phyloP scores from a whole-genome alignment of 2,329 filamentous ascomycete genomes.

The Pseudohalonectria lignicola region DNA sequence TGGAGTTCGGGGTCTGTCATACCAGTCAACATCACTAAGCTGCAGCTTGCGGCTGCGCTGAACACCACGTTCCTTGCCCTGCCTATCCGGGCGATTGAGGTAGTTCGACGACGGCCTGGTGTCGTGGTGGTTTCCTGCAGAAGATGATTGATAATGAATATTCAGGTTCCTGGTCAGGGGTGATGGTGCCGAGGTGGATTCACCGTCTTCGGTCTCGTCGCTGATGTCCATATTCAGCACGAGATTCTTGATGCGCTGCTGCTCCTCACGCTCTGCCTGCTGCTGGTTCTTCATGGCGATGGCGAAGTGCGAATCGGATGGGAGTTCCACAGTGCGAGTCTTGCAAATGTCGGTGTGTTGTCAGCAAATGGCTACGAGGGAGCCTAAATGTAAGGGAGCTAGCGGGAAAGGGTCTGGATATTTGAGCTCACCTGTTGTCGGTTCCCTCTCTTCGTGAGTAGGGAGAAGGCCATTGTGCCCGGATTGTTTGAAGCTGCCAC shows the following conservation, averaged over 20 bases:
- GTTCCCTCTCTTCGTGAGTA: conserved; percentile 93
- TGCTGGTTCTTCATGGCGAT: conserved; percentile 94
- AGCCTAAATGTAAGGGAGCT: too few relatives aligned
- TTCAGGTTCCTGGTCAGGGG: conserved; percentile 33
- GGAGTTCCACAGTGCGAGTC: conserved; percentile 85
- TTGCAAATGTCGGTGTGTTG: conserved; percentile 22
- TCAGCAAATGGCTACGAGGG: background rate
- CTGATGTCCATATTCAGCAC: conserved; percentile 94
- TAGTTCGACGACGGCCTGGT: conserved; percentile 32
- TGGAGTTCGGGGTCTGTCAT: conserved; percentile 21
- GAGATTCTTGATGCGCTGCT: conserved; percentile 95
- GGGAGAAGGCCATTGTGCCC: conserved; percentile 91
- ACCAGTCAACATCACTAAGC: conserved; percentile 97
- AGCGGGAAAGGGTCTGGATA: too few relatives aligned
- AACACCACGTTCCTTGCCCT: conserved; percentile 48
- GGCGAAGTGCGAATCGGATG: conserved; percentile 86
- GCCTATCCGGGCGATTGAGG: conserved; percentile 45
- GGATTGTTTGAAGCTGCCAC: conserved; percentile 10
- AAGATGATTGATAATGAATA: conserved; percentile 34
- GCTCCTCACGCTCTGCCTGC: conserved; percentile 88
- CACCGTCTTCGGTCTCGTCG: conserved; percentile 72
- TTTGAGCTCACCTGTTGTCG: conserved; percentile 81
- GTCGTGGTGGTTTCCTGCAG: conserved; percentile 39
- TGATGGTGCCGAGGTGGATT: conserved; percentile 21
- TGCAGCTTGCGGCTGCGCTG: conserved; percentile 86